Base-by-base conservation (phyloP, 139 green algal genomes). In the Micractinium conductrix region DNA sequence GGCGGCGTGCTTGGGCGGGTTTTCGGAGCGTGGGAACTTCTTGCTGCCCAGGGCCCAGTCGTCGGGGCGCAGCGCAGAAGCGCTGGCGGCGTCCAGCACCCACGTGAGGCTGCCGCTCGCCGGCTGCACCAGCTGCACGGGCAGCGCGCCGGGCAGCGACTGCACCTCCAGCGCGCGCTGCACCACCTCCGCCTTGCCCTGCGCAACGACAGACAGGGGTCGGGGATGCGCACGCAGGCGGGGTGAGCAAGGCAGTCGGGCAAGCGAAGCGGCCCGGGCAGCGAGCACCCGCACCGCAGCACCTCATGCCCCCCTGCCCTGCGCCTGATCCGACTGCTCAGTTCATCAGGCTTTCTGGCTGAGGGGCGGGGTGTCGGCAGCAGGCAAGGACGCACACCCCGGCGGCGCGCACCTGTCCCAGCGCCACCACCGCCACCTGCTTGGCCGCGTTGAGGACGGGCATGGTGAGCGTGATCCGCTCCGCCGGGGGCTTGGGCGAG, bases 401-500 rank as follows among this genome's bases (percentile, higher is more conserved):
- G 28, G 19, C 37, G n/a, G n/a, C 38, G 2, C 60, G 60, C 65
- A 84, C 78, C 78, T 79, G 21, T 75, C 88, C 89, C 68, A 87
- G 60, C 38, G 90, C 90, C 16, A 91, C 79, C 7, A 93, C 55
- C 10, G 86, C 73, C 26, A 92, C 90, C 14, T 90, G 28, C 84
- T 93, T 92, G 12, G 95, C 92, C 21, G 91, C 88, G 83, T 98
- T 98, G 83, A 98, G 94, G 33, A 94, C 94, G 9, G 94, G 94
- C 92, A 98, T 68, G 17, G 91, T 93, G 33, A 99, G 87, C 22
- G 96, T 99, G 91, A 99, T 99, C 85, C 97, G 94, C 86, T 98
- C 92, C 6, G 97, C 91, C 2, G 97, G 97, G 3, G 97, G 97
- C 92, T 99, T 99, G 50, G 97, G 97, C 1, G 97, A 99, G 90